Evolutionary conservation across 73 alveolate genomes (phyloP), one percentile per base, ranked within the genome.

Genomic region (Symbiodinium natans): DNA sequence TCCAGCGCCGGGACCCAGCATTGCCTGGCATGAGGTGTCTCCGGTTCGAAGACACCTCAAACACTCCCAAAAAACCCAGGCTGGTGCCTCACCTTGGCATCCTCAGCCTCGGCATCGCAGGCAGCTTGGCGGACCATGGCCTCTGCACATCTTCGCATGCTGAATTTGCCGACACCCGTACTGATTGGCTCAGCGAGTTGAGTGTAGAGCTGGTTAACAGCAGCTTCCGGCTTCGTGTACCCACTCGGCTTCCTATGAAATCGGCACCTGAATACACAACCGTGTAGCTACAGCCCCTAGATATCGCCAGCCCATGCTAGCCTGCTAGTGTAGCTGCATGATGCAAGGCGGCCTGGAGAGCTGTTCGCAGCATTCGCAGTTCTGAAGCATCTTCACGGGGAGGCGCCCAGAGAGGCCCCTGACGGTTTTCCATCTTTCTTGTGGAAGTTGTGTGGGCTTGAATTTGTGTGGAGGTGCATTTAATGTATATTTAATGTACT

Each of bases 1-100:
- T 27, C 97, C 97, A 41, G 97, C 97, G n/a, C 97, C 97, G 36
- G 97, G 97, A 33, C 97, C 97, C 19, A 90, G 75, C 97, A 90
- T 90, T 13, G 94, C 94, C 94, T 86, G 85, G 31, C 41, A 39
- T 5, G 36, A 33, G 63, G 25, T 10, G 21, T 3, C 41, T 3
- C 15, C 42, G 41, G 48, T 7, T 34, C 29, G 77, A 7, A 48
- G 39, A 54, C 83, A 2, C 29, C 10, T 38, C 21, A 10, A 34
- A 7, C 46, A 8, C 36, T 25, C 25, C 11, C 42, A 7, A 80
- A 80, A 17, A 29, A 15, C 56, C 19, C 56, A 6, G 56, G 11
- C 6, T 43, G 74, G 74, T 56, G 74, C 43, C 23, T 17, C 5
- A 86, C 95, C 97, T 90, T 90, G 80, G 97, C 97, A 90, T 90